A percentile compares a stretch with the other conserved stretches of the same genome.
Evolutionary conservation across 2,329 filamentous ascomycete genomes (phyloP).

Genomic region (Hawksworthiomyces lignivorus): DNA sequence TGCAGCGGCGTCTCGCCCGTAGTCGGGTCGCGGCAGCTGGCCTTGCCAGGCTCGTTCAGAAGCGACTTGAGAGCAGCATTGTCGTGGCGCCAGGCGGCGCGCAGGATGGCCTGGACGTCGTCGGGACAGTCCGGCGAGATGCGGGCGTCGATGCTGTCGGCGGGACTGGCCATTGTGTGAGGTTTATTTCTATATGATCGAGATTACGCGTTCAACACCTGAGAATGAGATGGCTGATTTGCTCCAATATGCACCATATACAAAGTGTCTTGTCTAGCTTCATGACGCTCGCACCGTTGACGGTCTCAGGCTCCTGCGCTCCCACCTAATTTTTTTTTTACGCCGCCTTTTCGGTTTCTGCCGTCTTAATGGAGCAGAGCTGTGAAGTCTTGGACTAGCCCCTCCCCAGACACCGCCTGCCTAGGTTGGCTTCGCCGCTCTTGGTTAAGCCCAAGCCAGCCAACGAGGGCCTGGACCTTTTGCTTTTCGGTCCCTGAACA

Average conservation of each 20-base stretch:
- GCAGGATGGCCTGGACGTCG: conserved; percentile 42
- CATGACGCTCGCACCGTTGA: too few relatives aligned
- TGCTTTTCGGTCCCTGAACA: too few relatives aligned
- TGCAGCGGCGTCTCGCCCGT: conserved; percentile 86
- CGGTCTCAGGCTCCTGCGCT: too few relatives aligned
- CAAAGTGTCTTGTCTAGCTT: too few relatives aligned
- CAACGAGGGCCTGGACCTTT: too few relatives aligned
- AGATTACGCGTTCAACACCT: too few relatives aligned
- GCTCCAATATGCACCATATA: too few relatives aligned
- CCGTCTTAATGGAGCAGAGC: too few relatives aligned
- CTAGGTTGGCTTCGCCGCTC: too few relatives aligned
- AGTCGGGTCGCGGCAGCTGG: conserved; percentile 74
- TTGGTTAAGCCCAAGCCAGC: too few relatives aligned
- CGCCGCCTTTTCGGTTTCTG: conserved; percentile 5
- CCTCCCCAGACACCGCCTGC: conserved; percentile 6
- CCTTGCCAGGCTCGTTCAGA: conserved; percentile 52
- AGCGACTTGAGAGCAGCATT: conserved; percentile 59
- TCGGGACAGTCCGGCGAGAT: conserved; percentile 46
- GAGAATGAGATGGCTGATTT: too few relatives aligned
- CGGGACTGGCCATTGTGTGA: conserved; percentile 19
- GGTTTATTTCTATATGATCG: not conserved
- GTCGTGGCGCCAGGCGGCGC: conserved; percentile 53
- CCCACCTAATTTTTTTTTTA: conserved; percentile 10
- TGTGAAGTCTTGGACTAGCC: too few relatives aligned
- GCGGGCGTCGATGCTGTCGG: conserved; percentile 44